A percentile compares a stretch with the other conserved stretches of the same genome.
Evolutionary conservation across 306 rosid species (phyloP).

Genomic region (Hylodesmum podocarpum): DNA sequence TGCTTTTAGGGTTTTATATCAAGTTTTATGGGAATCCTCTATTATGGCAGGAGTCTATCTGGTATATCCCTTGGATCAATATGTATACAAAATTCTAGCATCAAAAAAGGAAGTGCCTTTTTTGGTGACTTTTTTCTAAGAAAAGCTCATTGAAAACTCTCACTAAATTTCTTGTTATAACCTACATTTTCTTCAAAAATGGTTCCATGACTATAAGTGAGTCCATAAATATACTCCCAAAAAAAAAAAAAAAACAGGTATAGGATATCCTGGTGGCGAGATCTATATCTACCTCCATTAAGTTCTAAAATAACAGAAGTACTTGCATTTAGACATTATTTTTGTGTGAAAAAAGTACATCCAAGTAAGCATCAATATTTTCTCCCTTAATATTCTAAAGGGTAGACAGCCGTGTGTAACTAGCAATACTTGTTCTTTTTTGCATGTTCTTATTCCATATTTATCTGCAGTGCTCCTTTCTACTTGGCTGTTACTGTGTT

Average conservation of each 20-base stretch:
- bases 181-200: too few relatives aligned
- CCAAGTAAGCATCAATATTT: background rate
- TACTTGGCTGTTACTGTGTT: slow-evolving; percentile 62
- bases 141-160: background rate
- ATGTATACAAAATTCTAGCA: background rate
- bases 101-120: background rate
- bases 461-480: slow-evolving; percentile 68
- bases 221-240: too few relatives aligned
- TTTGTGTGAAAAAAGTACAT: background rate
- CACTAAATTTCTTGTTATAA: too few relatives aligned
- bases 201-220: too few relatives aligned
- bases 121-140: background rate
- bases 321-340: background rate
- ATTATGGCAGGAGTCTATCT: background rate
- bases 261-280: too few relatives aligned
- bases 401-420: background rate
- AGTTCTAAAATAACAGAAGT: background rate
- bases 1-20: background rate
- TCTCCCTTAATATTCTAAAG: background rate
- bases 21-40: background rate
- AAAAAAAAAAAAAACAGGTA: too few relatives aligned
- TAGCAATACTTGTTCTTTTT: background rate
- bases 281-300: too few relatives aligned
- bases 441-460: slow-evolving; percentile 30
- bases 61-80: background rate